Conservation (phyloP, 352 stramenopile genomes). For the Pythium volutum region DNA sequence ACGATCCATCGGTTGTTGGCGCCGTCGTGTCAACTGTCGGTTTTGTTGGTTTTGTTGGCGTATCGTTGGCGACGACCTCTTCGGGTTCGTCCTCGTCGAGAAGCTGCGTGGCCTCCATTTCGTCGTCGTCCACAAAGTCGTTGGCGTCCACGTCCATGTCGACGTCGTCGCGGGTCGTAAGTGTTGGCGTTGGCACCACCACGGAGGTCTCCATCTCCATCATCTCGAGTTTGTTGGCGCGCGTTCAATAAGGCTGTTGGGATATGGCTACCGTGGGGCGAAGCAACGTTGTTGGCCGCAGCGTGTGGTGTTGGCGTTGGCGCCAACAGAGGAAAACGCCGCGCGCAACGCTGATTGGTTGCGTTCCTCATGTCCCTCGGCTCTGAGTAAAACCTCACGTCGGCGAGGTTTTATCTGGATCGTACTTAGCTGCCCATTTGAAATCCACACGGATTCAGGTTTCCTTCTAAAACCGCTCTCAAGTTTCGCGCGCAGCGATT, state of each 20-base stretch:
- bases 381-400: slow-evolving; percentile 10
- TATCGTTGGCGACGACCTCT: not conserved
- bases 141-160: slow-evolving; percentile 29
- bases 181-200: not conserved
- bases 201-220: slow-evolving; percentile 13
- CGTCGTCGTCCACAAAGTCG: slow-evolving; percentile 32
- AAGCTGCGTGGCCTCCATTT: slow-evolving; percentile 39
- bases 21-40: not conserved
- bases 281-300: not conserved
- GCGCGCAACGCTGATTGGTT: slow-evolving; percentile 13
- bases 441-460: too few species aligned
- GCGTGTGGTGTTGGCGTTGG: not conserved
- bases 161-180: not conserved
- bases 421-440: slow-evolving; percentile 1
- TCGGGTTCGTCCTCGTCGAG: slow-evolving; percentile 29
- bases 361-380: not conserved
- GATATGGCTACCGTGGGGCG: not conserved
- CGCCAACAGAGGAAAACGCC: not conserved
- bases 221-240: not conserved
- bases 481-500: not conserved
- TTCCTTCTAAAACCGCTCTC: slow-evolving; percentile 4
- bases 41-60: slow-evolving; percentile 2
- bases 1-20: not conserved
- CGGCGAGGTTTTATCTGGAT: not conserved
- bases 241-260: not conserved